Conservation (phyloP, 345 rosid genomes). For the Populus deltoides region DNA sequence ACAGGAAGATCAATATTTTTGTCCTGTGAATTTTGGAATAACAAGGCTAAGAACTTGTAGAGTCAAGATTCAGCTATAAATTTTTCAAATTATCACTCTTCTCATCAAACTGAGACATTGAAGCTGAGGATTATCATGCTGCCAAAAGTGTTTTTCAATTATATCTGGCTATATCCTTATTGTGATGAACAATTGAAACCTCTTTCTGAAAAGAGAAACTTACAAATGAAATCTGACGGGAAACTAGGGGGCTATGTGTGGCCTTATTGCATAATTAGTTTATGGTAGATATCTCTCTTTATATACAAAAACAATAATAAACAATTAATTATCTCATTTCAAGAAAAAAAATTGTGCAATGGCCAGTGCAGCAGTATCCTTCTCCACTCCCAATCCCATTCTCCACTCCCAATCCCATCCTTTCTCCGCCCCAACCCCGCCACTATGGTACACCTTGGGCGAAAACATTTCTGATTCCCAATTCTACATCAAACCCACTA, state of each 20-base stretch:
- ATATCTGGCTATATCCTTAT: too few species aligned
- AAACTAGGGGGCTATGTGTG: not conserved
- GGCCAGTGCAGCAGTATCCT: conserved; percentile 1
- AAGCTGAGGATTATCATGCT: not conserved
- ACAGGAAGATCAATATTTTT: not conserved
- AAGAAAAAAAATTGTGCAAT: conserved; percentile 8
- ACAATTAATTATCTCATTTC: conserved; percentile 20
- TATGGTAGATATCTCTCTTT: not conserved
- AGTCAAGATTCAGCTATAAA: not conserved
- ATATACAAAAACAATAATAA: not conserved
- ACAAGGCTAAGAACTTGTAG: not conserved
- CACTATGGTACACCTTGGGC: conserved; percentile 33
- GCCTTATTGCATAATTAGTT: not conserved
- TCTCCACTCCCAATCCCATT: not conserved
- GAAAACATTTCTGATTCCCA: conserved; percentile 20
- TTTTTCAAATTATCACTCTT: not conserved
- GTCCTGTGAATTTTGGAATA: not conserved
- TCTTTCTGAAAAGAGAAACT: too few species aligned
- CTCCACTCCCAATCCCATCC: not conserved
- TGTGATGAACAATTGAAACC: too few species aligned
- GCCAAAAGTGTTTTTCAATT: not conserved
- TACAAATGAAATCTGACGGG: too few species aligned
- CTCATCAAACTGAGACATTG: not conserved
- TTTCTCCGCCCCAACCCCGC: conserved; percentile 1
- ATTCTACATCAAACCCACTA: conserved; percentile 20